These are phyloP conservation scores for Erysiphe pulchra DNA, from an alignment of 2,329 filamentous ascomycete genomes.

Conservation along the genomic window DNA sequence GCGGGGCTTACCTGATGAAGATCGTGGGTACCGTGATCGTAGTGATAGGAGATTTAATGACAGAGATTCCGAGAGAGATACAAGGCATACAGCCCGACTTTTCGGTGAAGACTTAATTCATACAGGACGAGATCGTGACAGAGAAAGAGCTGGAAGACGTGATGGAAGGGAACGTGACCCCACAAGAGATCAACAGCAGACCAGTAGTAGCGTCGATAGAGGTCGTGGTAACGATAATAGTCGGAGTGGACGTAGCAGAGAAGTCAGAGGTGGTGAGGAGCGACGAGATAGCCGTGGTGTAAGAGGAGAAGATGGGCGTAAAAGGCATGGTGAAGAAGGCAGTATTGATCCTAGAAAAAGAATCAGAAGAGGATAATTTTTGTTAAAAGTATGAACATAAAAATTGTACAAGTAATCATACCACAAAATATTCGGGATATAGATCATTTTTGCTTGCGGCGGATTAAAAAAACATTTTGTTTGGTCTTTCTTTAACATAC, in stretches of 20 bases:
- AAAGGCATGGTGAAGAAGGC: slow-evolving; percentile 11
- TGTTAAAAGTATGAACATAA: neutral
- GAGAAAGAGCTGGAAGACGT: slow-evolving; percentile 8
- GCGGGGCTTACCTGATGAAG: slow-evolving; percentile 9
- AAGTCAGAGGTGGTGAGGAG: slow-evolving; percentile 5
- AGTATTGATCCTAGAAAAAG: slow-evolving; percentile 10
- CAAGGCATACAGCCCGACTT: slow-evolving; percentile 3
- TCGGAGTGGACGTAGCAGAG: slow-evolving; percentile 5
- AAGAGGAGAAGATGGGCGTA: slow-evolving; percentile 9
- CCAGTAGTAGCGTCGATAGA: slow-evolving; percentile 1
- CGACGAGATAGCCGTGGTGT: slow-evolving; percentile 8
- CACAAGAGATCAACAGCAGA: slow-evolving; percentile 1
- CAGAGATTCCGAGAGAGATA: slow-evolving; percentile 4
- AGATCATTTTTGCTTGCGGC: no score
- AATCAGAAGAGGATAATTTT: slow-evolving; percentile 3
- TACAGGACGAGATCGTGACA: slow-evolving; percentile 5
- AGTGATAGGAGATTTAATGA: slow-evolving; percentile 5
- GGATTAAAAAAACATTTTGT: no score
- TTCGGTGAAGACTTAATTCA: slow-evolving; percentile 1
- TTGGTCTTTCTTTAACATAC: no score
- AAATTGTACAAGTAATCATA: neutral
- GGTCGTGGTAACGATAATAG: slow-evolving; percentile 7
- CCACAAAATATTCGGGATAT: no score
- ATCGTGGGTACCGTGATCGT: slow-evolving; percentile 11
- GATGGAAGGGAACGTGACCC: slow-evolving; percentile 7